Conservation (phyloP, 495 filamentous ascomycete species). For the Neurospora sp. region DNA sequence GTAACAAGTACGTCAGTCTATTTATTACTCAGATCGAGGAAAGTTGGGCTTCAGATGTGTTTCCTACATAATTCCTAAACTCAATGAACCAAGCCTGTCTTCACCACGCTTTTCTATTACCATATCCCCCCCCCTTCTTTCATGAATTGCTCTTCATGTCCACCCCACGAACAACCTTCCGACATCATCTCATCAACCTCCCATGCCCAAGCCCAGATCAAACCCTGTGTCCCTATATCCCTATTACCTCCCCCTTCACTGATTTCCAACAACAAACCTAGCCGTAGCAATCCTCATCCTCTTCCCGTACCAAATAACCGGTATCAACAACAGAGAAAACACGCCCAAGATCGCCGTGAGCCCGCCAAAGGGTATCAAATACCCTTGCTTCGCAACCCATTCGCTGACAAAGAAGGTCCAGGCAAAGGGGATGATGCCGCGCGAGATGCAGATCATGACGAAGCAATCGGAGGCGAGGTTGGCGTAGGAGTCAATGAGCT, state of each 20-base stretch:
- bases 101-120: no score
- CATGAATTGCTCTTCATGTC: no score
- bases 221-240: neutral
- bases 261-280: conserved; percentile 17
- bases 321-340: conserved; percentile 17
- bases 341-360: conserved; percentile 20
- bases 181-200: neutral
- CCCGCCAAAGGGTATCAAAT: conserved; percentile 17
- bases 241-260: neutral
- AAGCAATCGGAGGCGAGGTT: conserved; percentile 25
- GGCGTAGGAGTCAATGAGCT: conserved; percentile 24
- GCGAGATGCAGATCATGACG: conserved; percentile 23
- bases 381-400: conserved; percentile 17
- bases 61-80: no score
- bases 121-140: no score
- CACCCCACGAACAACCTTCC: neutral
- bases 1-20: neutral
- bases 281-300: conserved; percentile 23
- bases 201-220: neutral
- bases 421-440: conserved; percentile 19
- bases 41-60: neutral
- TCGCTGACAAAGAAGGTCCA: conserved; percentile 20
- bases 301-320: conserved; percentile 17
- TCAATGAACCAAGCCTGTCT: no score
- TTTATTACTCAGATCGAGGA: neutral